These are phyloP conservation scores for Thamnidium elegans DNA, from an alignment of 192 early-diverging fungal genomes.

Conservation along the genomic window DNA sequence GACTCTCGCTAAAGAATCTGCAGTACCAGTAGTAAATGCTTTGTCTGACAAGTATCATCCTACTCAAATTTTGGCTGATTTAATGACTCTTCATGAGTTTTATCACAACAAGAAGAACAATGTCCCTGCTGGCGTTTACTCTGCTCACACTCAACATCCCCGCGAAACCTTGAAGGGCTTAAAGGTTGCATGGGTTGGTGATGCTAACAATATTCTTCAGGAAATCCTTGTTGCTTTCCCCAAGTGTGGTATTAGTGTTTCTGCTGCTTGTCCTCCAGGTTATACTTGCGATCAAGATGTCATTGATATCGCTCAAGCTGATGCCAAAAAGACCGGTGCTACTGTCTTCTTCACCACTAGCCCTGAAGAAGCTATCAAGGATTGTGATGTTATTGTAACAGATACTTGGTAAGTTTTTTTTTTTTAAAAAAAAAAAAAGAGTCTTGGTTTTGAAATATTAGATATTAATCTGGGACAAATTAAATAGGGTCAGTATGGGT, in stretches of 20 bases:
- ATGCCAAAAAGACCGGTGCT: conserved; percentile 55
- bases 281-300: conserved; percentile 77
- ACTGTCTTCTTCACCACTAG: conserved; percentile 56
- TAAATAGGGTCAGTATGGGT: conserved; percentile 87
- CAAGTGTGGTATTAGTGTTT: conserved; percentile 79
- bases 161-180: conserved; percentile 61
- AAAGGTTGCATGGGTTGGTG: conserved; percentile 97
- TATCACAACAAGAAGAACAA: conserved; percentile 42
- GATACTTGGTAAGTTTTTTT: conserved; percentile 80
- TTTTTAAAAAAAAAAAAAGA: background rate
- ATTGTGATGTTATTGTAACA: conserved; percentile 90
- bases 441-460: background rate
- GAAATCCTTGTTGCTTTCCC: conserved; percentile 88
- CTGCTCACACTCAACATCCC: conserved; percentile 48
- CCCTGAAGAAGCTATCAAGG: conserved; percentile 74
- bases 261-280: conserved; percentile 80
- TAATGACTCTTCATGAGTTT: conserved; percentile 91
- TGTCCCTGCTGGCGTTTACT: conserved; percentile 25
- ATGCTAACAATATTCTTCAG: conserved; percentile 96
- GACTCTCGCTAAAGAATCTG: conserved; percentile 81
- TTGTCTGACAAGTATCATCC: conserved; percentile 94
- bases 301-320: conserved; percentile 59
- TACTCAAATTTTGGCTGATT: conserved; percentile 94
- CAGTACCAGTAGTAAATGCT: conserved; percentile 94
- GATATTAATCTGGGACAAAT: background rate